Evolutionary conservation across 2,329 filamentous ascomycete species (phyloP), one percentile per base, ranked within the genome.

Genomic region (Clarireedia paspali): DNA sequence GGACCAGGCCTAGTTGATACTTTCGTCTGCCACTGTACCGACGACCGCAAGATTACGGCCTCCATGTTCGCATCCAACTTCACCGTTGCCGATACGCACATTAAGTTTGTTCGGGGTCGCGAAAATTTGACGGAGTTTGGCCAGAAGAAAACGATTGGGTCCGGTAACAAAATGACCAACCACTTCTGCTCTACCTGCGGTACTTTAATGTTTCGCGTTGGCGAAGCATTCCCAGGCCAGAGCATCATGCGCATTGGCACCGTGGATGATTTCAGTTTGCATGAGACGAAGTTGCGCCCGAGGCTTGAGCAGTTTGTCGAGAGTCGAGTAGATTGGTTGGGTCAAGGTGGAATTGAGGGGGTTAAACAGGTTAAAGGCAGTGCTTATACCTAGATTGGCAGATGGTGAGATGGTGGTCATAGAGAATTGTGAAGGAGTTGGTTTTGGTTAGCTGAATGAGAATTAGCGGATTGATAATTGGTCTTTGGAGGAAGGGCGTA

Each of bases 21-120:
- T 5, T 83, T 84, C 63, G 62, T 84, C 61, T 85, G 81, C 70
- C 73, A 85, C 70, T 85, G 82, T 66, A 66, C 70, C 36, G 81
- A 85, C 68, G 85, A 81, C 68, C 80, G 73, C 63, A 85, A 85
- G 62, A 73, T 85, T 58, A 84, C 80, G 0, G 79, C 81, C 0
- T 82, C 80, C 0, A 82, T 83, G 77, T 83, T 82, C 68, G 77
- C 80, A 2, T 77, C 79, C 53, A 83, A 81, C 69, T 82, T 85
- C 64, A 73, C 73, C 57, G 67, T 83, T 42, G 59, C 64, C 10
- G 72, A 81, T 64, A 63, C 65, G 0, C 57, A 75, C 56, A 61
- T 83, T 0, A 73, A 66, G 47, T 75, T 81, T 60, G 9, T 79
- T 0, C 77, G 80, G 12, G 81, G 82, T 7, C 67, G 70, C 4